Percentiles rank a stretch among this genome's conserved stretches.
Evolutionary conservation across 306 rosid genomes (phyloP).

Genomic region (Amphicarpaea edgeworthii): DNA sequence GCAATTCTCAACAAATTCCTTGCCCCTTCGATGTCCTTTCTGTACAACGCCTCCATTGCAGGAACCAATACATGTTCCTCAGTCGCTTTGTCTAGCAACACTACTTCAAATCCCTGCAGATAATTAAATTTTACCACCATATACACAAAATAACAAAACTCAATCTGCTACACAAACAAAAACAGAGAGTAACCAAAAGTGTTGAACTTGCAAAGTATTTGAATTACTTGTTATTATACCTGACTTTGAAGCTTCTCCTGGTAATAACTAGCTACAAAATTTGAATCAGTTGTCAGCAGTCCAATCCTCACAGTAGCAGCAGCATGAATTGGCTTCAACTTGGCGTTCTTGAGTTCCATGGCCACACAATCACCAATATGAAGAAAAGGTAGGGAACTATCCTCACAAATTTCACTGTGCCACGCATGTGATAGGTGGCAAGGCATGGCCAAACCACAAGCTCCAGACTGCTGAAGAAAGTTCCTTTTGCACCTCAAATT

Average conservation of each 20-base stretch:
- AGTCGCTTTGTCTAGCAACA: slow-evolving; percentile 48
- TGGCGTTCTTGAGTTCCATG: slow-evolving; percentile 63
- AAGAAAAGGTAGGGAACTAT: slow-evolving; percentile 62
- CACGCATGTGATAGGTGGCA: slow-evolving; percentile 74
- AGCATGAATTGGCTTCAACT: slow-evolving; percentile 67
- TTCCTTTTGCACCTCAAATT: slow-evolving; percentile 56
- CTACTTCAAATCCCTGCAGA: slow-evolving; percentile 56
- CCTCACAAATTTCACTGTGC: slow-evolving; percentile 63
- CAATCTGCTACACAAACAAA: slow-evolving; percentile 13
- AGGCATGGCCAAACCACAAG: slow-evolving; percentile 68
- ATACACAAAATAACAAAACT: neutral
- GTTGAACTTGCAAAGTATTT: slow-evolving; percentile 11
- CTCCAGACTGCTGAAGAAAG: slow-evolving; percentile 69
- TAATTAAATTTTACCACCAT: slow-evolving; percentile 8
- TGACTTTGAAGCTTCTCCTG: slow-evolving; percentile 65
- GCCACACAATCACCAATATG: slow-evolving; percentile 78
- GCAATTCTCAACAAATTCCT: slow-evolving; percentile 63
- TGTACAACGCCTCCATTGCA: slow-evolving; percentile 55
- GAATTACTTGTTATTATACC: slow-evolving; percentile 49
- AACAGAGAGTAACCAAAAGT: neutral
- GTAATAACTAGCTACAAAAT: slow-evolving; percentile 54
- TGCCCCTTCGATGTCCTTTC: slow-evolving; percentile 60
- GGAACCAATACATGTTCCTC: slow-evolving; percentile 54
- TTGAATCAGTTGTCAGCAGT: slow-evolving; percentile 56
- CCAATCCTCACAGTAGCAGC: slow-evolving; percentile 60